Conservation (phyloP, 306 rosid genomes). For the Rosa chinensis region DNA sequence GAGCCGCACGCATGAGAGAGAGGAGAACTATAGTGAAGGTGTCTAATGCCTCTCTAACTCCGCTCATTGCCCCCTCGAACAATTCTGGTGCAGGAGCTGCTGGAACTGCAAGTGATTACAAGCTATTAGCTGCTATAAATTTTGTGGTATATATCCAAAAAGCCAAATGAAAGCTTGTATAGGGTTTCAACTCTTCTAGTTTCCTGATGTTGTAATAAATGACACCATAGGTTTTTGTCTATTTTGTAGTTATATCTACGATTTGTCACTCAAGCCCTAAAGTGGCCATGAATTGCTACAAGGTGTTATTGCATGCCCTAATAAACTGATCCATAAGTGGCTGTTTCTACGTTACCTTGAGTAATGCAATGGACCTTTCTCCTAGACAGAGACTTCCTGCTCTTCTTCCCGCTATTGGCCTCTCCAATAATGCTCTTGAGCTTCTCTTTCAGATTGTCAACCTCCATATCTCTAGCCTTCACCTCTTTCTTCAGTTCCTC, state of each 20-base stretch:
- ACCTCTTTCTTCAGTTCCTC: conserved; percentile 82
- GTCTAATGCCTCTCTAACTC: conserved; percentile 68
- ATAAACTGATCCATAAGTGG: no score
- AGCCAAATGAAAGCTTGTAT: neutral
- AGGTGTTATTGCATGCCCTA: no score
- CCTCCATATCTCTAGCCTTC: conserved; percentile 73
- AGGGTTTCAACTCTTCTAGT: neutral
- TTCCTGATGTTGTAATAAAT: neutral
- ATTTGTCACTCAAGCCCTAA: neutral
- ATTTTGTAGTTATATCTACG: no score
- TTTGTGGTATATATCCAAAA: neutral
- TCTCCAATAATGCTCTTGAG: conserved; percentile 49
- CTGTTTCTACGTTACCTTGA: conserved; percentile 51
- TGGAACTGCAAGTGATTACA: conserved; percentile 38
- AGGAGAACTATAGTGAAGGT: conserved; percentile 73
- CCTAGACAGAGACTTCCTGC: conserved; percentile 49
- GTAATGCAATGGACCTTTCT: conserved; percentile 49
- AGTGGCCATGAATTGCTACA: no score
- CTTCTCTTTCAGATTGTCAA: conserved; percentile 75
- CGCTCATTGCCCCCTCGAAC: conserved; percentile 65
- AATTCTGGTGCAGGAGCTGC: conserved; percentile 60
- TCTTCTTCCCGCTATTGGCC: conserved; percentile 51
- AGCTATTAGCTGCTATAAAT: neutral
- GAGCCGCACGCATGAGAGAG: conserved; percentile 86
- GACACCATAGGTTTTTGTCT: no score